A percentile compares a stretch with the other conserved stretches of the same genome.
Evolutionary conservation across 2,329 filamentous ascomycete genomes (phyloP).

Genomic region (Pseudogymnoascus sp.): DNA sequence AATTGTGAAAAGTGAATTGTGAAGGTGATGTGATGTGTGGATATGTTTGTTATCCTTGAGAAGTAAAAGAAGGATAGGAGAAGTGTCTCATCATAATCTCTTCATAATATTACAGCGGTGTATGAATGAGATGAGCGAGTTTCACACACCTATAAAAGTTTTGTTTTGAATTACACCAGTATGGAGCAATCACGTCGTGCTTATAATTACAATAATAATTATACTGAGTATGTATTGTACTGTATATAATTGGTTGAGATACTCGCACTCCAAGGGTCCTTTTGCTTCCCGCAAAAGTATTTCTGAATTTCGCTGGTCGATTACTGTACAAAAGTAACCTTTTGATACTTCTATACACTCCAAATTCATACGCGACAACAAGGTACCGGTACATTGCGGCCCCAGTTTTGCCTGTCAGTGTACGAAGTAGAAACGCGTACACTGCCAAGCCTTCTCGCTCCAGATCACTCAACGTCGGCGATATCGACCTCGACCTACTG

Average conservation of each 20-base stretch:
- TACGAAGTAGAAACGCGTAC: background rate
- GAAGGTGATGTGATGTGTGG: background rate
- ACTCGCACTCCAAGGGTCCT: background rate
- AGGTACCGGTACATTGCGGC: background rate
- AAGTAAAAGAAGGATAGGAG: slow-evolving; percentile 1
- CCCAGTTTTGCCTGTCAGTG: background rate
- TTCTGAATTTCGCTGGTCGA: background rate
- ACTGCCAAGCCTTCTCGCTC: slow-evolving; percentile 3
- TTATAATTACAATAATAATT: background rate
- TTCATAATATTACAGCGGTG: background rate
- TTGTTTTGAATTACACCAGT: background rate
- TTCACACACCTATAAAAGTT: background rate
- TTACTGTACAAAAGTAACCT: background rate
- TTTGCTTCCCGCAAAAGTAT: background rate
- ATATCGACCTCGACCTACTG: background rate
- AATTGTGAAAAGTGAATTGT: background rate
- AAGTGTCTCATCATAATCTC: slow-evolving; percentile 8
- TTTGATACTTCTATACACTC: background rate
- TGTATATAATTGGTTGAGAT: slow-evolving; percentile 3
- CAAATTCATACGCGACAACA: background rate
- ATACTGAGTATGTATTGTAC: background rate
- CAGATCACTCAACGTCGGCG: background rate
- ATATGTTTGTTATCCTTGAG: background rate
- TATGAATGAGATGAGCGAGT: slow-evolving; percentile 3
- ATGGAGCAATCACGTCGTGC: background rate